Base-by-base conservation (phyloP, 2,329 filamentous ascomycete species). In the Emmonsiellopsis sp. region DNA sequence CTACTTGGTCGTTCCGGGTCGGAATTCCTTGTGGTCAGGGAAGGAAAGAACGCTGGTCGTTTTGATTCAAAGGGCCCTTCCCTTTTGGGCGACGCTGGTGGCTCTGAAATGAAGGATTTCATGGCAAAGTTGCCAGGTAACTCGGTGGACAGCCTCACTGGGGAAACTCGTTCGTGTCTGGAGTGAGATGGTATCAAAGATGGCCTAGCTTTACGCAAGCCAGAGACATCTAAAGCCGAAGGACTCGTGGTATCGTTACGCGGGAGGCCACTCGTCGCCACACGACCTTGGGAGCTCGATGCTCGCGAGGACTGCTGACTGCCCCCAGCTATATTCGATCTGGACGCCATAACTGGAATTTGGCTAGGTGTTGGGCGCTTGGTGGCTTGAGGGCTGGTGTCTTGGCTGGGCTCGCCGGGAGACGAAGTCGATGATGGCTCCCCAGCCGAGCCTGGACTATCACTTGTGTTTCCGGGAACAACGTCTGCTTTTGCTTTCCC, bases 281-380 rank as follows among this genome's bases (percentile, higher is more conserved):
- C 21, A 27, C 21, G 21, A 27, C 21, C 21, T 21, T 49, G 10
- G 17, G 46, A 32, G 9, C 11, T 17, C 1, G 21, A 40, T 39
- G 13, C 34, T 31, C 34, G 9, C 6, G 11, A n/a, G 34, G 21
- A n/a, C 21, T n/a, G 11, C 3, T 21, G 40, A 32, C 36, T 49
- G 14, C 11, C 34, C 14, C 32, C 46, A 14, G 46, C 7, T 5
- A 13, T 33, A 11, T 11, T 31, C 7, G 46, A 40, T n/a, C 17
- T 32, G 14, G 32, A n/a, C 13, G 40, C 21, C 45, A 27, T 52
- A 14, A 47, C 49, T n/a, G 36, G 46, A n/a, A 51, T 54, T 21
- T 6, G 42, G 42, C 17, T 55, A 39, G 14, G 34, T 31, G 5
- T 3, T 4, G 4, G 10, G 6, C 17, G 34, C 45, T 51, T 36